Base-by-base conservation (phyloP, 208 protist species). In the Herpetomonas muscarum region DNA sequence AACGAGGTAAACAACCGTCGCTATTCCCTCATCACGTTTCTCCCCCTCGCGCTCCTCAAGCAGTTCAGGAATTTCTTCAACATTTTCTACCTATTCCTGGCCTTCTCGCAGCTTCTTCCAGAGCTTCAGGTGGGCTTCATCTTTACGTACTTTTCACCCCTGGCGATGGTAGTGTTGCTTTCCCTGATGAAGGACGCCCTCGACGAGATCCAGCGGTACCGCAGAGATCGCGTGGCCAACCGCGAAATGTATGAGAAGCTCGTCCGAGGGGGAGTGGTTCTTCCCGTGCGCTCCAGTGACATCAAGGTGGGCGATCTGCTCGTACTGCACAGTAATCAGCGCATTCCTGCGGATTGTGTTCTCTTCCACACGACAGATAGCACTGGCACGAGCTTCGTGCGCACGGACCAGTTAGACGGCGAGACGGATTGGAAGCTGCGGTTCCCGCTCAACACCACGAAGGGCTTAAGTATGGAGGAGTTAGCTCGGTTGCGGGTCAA, bases 341-440 rank as follows among this genome's bases (percentile, higher is more conserved):
- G 97, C 41, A 94, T 99, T 10, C 97, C 97, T 5, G 96, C 97
- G 0, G 97, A 99, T 72, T 93, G 98, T 67, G 63, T 99, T 7
- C 79, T 99, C 19, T 61, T 99, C 3, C 85, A 93, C 64, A 99
- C 97, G 7, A 93, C 87, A 1, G 98, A 99, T 29, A 85, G 87
- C 32, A 87, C 34, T 31, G 98, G 98, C 19, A 90, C 92, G 0
- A 95, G 77, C 46, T 99, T 99, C 64, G 87, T 99, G 21, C 89
- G 97, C 57, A 99, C 98, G 0, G 98, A 99, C 67, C 97, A 99
- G 74, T 79, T 99, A 1, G 98, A 99, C 70, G 98, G 98, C 19
- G 98, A 99, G 68, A 99, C 97, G 3, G 98, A 99, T 74, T 99
- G 97, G 97, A 99, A 99, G 70, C 62, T 90, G 29, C 74, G 80